Evolutionary conservation across 2,329 filamentous ascomycete genomes (phyloP).

Genomic region (Penicillium sp.): DNA sequence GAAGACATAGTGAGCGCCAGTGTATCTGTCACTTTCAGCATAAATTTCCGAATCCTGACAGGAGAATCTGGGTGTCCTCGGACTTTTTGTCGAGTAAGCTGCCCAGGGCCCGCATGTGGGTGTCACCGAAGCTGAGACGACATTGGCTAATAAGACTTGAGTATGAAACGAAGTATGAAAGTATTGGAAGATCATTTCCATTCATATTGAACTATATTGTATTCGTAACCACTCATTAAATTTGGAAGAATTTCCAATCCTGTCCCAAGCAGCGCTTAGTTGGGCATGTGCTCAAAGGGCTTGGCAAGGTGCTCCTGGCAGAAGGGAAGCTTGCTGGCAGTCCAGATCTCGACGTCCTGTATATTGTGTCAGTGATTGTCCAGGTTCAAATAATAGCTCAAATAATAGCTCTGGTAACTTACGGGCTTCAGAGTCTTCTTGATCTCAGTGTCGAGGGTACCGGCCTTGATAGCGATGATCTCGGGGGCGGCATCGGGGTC

Average conservation of each 20-base stretch:
- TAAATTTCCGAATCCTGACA: too few species aligned
- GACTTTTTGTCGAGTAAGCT: neutral
- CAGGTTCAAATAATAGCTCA: neutral
- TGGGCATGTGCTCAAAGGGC: constrained; percentile 65
- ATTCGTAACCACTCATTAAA: constrained; percentile 2
- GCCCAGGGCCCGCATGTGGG: neutral
- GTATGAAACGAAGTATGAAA: too few species aligned
- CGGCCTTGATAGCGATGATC: constrained; percentile 70
- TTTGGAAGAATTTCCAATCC: neutral
- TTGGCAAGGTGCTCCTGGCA: constrained; percentile 67
- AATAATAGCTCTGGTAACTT: constrained; percentile 10
- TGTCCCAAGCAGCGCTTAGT: constrained; percentile 41
- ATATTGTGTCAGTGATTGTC: neutral
- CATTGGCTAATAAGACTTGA: too few species aligned
- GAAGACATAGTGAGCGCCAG: constrained; percentile 10
- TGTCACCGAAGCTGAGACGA: neutral
- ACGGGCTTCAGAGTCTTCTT: constrained; percentile 68
- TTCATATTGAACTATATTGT: neutral
- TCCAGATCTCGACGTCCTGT: constrained; percentile 68
- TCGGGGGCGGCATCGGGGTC: constrained; percentile 70
- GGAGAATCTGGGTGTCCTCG: too few species aligned
- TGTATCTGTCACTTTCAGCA: neutral
- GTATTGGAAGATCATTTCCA: neutral
- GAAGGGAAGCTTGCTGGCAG: constrained; percentile 68
- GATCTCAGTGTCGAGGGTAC: constrained; percentile 63